Percentiles rank a stretch among this genome's conserved stretches.
phyloP scores from a whole-genome alignment of 2,329 filamentous ascomycete species.

The Alternaria incomplexa region DNA sequence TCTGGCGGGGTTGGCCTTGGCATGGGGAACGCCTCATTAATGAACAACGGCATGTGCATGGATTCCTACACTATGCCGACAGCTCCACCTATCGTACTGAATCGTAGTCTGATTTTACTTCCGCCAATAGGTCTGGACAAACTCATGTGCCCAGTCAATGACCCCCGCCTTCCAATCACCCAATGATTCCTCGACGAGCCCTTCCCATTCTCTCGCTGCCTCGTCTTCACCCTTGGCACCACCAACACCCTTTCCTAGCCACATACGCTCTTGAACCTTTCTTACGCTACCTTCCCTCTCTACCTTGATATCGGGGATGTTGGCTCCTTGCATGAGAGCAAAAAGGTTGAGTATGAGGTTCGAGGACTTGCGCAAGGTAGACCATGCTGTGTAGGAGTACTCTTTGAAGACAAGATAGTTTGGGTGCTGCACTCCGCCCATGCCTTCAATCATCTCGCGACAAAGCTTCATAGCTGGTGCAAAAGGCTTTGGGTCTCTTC shows the following conservation, averaged over 20 bases:
- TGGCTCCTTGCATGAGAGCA: slow-evolving; percentile 95
- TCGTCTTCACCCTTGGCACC: slow-evolving; percentile 77
- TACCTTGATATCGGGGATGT: slow-evolving; percentile 91
- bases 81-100: neutral
- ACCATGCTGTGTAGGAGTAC: slow-evolving; percentile 95
- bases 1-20: neutral
- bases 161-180: slow-evolving; percentile 85
- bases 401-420: slow-evolving; percentile 91
- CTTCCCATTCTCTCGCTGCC: slow-evolving; percentile 84
- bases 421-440: slow-evolving; percentile 83
- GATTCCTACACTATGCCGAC: neutral
- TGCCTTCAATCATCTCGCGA: slow-evolving; percentile 98
- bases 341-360: slow-evolving; percentile 95
- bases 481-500: slow-evolving; percentile 95
- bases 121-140: slow-evolving; percentile 83
- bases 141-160: slow-evolving; percentile 92
- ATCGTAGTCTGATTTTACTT: slow-evolving; percentile 48
- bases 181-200: slow-evolving; percentile 87
- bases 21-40: neutral
- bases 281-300: slow-evolving; percentile 92
- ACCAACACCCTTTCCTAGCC: slow-evolving; percentile 65
- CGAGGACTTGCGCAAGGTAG: slow-evolving; percentile 84
- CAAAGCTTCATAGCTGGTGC: slow-evolving; percentile 96
- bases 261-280: slow-evolving; percentile 94
- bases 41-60: neutral